Percentiles rank a stretch among this genome's conserved stretches.
These are phyloP conservation scores for Penicillium parvum DNA, from an alignment of 495 filamentous ascomycete genomes.

Conservation along the genomic window DNA sequence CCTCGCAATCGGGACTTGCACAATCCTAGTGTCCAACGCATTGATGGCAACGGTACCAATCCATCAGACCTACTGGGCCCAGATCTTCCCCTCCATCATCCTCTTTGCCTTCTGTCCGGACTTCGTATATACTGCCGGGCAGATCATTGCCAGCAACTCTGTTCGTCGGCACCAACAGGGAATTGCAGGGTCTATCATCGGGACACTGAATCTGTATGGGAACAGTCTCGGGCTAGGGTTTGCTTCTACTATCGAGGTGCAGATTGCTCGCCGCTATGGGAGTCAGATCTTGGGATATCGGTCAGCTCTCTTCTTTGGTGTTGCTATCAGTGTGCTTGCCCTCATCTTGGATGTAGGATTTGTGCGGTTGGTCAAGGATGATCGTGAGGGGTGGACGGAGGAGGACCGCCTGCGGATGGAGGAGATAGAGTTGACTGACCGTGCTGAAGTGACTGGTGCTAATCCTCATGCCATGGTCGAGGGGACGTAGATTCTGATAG, in stretches of 20 bases:
- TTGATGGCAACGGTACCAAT: constrained; percentile 46
- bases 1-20: constrained; percentile 41
- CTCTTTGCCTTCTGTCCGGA: constrained; percentile 46
- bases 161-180: constrained; percentile 48
- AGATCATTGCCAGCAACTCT: constrained; percentile 52
- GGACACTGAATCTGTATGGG: constrained; percentile 45
- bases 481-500: too few species aligned
- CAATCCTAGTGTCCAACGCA: constrained; percentile 33
- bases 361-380: constrained; percentile 38
- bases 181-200: constrained; percentile 45
- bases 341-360: constrained; percentile 37
- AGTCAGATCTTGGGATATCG: constrained; percentile 33
- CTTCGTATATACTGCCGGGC: constrained; percentile 47
- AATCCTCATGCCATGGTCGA: not conserved
- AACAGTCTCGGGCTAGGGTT: constrained; percentile 47
- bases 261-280: constrained; percentile 18
- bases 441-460: constrained; percentile 16
- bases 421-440: constrained; percentile 16
- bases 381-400: constrained; percentile 39
- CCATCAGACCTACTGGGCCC: constrained; percentile 49
- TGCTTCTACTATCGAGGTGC: constrained; percentile 45
- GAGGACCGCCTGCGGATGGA: constrained; percentile 14
- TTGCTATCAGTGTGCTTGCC: constrained; percentile 37
- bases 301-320: constrained; percentile 40
- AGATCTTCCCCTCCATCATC: constrained; percentile 46